Conservation (phyloP, 352 stramenopile genomes). For the Lagenidium giganteum region DNA sequence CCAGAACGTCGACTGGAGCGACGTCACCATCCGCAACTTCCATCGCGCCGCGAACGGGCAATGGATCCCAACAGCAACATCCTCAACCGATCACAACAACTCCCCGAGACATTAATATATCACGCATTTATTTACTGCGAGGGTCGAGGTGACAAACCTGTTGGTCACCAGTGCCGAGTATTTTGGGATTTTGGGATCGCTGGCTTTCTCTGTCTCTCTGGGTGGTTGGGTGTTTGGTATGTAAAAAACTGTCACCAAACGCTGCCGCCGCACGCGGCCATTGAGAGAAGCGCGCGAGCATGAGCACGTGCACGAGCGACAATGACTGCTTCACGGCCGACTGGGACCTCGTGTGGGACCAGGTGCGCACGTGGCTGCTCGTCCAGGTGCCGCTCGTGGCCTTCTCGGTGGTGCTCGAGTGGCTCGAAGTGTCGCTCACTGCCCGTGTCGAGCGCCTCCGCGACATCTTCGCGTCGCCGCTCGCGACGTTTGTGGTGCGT, state of each 20-base stretch:
- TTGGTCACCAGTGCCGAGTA: too few relatives aligned
- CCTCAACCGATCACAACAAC: too few relatives aligned
- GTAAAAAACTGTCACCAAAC: too few relatives aligned
- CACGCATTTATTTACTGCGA: too few relatives aligned
- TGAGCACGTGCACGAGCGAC: too few relatives aligned
- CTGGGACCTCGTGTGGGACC: conserved; percentile 78
- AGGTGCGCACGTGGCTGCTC: conserved; percentile 75
- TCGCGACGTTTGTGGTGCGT: conserved; percentile 62
- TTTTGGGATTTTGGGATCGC: too few relatives aligned
- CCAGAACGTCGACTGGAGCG: conserved; percentile 44
- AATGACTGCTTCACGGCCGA: conserved; percentile 71
- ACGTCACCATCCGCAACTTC: conserved; percentile 29
- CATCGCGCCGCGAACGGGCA: conserved; percentile 19
- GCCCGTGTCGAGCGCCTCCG: conserved; percentile 64
- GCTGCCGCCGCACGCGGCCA: too few relatives aligned
- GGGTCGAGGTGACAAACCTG: too few relatives aligned
- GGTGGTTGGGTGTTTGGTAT: too few relatives aligned
- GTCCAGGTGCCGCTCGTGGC: conserved; percentile 65
- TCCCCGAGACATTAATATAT: too few relatives aligned
- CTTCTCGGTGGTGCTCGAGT: conserved; percentile 75
- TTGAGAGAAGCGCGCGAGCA: too few relatives aligned
- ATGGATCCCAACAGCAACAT: conserved; percentile 11
- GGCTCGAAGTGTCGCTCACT: conserved; percentile 66
- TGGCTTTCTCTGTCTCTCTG: too few relatives aligned
- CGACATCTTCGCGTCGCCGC: conserved; percentile 56